Evolutionary conservation across 2,329 filamentous ascomycete genomes (phyloP).

Genomic region (Corinectria fuckeliana): DNA sequence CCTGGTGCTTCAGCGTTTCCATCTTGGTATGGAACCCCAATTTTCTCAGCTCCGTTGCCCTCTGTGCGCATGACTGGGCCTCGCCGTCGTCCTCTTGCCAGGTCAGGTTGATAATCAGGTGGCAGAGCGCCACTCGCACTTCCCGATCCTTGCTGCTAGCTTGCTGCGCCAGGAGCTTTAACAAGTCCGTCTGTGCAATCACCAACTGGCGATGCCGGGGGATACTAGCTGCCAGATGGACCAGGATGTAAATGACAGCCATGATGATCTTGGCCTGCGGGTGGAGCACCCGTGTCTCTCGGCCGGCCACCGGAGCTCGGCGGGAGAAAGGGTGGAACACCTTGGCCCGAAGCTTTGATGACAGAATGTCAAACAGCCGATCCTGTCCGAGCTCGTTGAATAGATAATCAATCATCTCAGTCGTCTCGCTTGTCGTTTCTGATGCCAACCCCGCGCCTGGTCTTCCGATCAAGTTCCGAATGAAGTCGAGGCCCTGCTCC

Average conservation of each 20-base stretch:
- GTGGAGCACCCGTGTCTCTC: conserved; percentile 59
- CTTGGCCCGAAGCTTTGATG: conserved; percentile 75
- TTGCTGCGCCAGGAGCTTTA: conserved; percentile 75
- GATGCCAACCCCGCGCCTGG: conserved; percentile 55
- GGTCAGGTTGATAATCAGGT: conserved; percentile 84
- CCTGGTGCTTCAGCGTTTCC: conserved; percentile 65
- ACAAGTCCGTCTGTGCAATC: conserved; percentile 76
- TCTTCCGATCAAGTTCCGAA: conserved; percentile 85
- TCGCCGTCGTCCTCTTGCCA: conserved; percentile 80
- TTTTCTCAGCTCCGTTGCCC: conserved; percentile 72
- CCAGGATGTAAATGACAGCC: conserved; percentile 80
- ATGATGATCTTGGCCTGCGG: conserved; percentile 74
- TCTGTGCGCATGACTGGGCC: conserved; percentile 65
- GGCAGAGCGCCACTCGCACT: conserved; percentile 80
- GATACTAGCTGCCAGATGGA: conserved; percentile 85
- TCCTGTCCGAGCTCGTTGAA: conserved; percentile 78
- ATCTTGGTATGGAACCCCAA: conserved; percentile 75
- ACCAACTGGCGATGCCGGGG: conserved; percentile 80
- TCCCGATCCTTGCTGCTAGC: conserved; percentile 75
- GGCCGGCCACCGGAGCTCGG: conserved; percentile 42
- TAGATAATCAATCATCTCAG: conserved; percentile 84
- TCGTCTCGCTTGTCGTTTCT: conserved; percentile 57
- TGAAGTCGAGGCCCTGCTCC: conserved; percentile 87
- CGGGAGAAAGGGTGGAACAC: conserved; percentile 60
- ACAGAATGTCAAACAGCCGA: conserved; percentile 80